phyloP scores from a whole-genome alignment of 2,329 filamentous ascomycete species.

The Ambrosiella xylebori region DNA sequence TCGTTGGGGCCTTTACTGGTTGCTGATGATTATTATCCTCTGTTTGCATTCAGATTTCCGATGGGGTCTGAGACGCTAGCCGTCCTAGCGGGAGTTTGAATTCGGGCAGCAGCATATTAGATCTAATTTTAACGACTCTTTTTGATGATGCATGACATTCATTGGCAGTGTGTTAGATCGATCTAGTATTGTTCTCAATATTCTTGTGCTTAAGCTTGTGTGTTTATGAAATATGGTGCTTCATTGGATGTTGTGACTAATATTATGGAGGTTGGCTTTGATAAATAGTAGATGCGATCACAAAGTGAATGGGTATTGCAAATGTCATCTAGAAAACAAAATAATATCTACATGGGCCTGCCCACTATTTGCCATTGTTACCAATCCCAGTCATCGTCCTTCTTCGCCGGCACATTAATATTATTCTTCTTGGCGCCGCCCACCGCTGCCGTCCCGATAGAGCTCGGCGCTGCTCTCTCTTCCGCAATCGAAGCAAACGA shows the following conservation, averaged over 20 bases:
- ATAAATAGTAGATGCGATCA: too few relatives aligned
- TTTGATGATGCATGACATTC: constrained; percentile 11
- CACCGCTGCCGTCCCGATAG: constrained; percentile 40
- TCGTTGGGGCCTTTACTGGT: neutral
- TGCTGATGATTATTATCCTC: neutral
- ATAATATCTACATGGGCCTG: too few relatives aligned
- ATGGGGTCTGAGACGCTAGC: neutral
- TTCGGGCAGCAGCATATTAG: constrained; percentile 7
- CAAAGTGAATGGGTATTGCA: too few relatives aligned
- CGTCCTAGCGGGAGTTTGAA: neutral
- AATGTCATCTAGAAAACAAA: too few relatives aligned
- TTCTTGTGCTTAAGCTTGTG: too few relatives aligned
- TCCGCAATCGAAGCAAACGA: constrained; percentile 60
- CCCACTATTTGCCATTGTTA: constrained; percentile 24
- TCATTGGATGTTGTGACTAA: too few relatives aligned
- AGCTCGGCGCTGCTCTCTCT: constrained; percentile 25
- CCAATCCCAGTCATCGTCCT: constrained; percentile 45
- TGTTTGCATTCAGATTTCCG: neutral
- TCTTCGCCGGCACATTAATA: constrained; percentile 21
- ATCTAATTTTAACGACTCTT: constrained; percentile 13
- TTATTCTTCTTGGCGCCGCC: constrained; percentile 13
- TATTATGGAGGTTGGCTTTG: too few relatives aligned
- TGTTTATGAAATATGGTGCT: too few relatives aligned
- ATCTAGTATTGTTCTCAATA: neutral
- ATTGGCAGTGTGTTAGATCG: neutral